Evolutionary conservation across 225 moss, liverwort and hornwort genomes (phyloP).

Genomic region (Sphagnum tenellum): DNA sequence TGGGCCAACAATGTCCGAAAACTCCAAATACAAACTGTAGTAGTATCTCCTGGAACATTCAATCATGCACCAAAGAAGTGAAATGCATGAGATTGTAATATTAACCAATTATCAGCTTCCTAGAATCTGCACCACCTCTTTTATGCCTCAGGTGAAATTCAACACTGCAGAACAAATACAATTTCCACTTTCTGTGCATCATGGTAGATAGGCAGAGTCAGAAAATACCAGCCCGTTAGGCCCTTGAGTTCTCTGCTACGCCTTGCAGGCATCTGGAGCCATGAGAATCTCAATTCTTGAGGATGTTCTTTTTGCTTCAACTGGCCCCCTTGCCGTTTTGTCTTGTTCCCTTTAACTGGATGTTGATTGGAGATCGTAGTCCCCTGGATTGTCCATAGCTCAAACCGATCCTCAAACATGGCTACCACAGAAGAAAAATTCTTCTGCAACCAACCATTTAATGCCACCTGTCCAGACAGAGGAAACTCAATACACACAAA

Average conservation of each 20-base stretch:
- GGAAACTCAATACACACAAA: not conserved
- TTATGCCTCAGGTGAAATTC: not conserved
- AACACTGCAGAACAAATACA: not conserved
- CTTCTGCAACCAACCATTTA: slow-evolving; percentile 72
- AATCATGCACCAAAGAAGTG: not conserved
- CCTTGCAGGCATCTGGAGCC: slow-evolving; percentile 60
- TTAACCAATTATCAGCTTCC: too few relatives aligned
- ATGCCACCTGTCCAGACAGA: slow-evolving; percentile 51
- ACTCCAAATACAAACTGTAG: slow-evolving; percentile 92
- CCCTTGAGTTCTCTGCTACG: slow-evolving; percentile 82
- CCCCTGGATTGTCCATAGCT: slow-evolving; percentile 65
- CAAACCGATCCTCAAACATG: slow-evolving; percentile 97
- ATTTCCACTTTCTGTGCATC: too few relatives aligned
- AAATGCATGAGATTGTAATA: too few relatives aligned
- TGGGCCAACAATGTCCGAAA: slow-evolving; percentile 82
- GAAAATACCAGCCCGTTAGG: slow-evolving; percentile 72
- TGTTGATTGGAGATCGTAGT: slow-evolving; percentile 5
- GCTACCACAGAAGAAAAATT: slow-evolving; percentile 77
- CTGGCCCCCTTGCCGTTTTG: slow-evolving; percentile 7
- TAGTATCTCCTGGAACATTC: slow-evolving; percentile 71
- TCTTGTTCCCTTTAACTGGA: slow-evolving; percentile 7
- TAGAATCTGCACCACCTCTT: too few relatives aligned
- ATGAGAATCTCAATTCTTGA: slow-evolving; percentile 39
- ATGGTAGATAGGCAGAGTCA: not conserved
- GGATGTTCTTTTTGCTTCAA: slow-evolving; percentile 17